phyloP scores from a whole-genome alignment of 768 basidiomycete species.

The Lactarius akahatsu region DNA sequence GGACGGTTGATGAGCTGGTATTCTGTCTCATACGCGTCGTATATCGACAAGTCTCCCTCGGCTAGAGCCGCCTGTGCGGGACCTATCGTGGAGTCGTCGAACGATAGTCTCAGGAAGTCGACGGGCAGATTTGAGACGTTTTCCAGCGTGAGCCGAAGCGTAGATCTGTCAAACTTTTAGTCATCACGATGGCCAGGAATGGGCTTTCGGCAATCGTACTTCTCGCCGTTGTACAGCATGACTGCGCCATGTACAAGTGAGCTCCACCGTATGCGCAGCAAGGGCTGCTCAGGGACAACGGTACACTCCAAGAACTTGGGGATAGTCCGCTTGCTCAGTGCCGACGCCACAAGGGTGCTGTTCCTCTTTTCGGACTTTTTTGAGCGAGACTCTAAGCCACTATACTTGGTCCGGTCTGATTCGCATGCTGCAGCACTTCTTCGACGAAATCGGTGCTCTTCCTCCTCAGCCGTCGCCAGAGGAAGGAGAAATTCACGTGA shows the following conservation, averaged over 20 bases:
- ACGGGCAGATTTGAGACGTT: constrained; percentile 82
- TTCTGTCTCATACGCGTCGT: constrained; percentile 90
- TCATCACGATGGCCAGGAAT: constrained; percentile 2
- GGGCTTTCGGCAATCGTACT: constrained; percentile 43
- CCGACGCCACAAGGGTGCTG: constrained; percentile 31
- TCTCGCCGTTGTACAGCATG: constrained; percentile 95
- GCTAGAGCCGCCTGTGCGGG: constrained; percentile 73
- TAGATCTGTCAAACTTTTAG: constrained; percentile 53
- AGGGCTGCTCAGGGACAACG: constrained; percentile 84
- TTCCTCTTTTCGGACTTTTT: constrained; percentile 47
- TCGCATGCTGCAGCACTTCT: constrained; percentile 66
- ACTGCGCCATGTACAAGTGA: constrained; percentile 92
- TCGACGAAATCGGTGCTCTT: constrained; percentile 54
- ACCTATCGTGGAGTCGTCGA: constrained; percentile 86
- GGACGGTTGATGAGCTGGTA: constrained; percentile 73
- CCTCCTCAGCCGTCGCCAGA: constrained; percentile 67
- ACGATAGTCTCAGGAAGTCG: constrained; percentile 82
- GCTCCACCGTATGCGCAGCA: constrained; percentile 80
- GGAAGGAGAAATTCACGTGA: constrained; percentile 75
- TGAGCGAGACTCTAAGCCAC: constrained; percentile 70
- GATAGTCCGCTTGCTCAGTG: constrained; percentile 33
- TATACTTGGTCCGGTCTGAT: constrained; percentile 65
- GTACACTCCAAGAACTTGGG: constrained; percentile 72
- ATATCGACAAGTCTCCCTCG: constrained; percentile 78
- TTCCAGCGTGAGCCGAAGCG: constrained; percentile 82